phyloP scores from a whole-genome alignment of 305 asterid species.

The Fraxinus nigra region DNA sequence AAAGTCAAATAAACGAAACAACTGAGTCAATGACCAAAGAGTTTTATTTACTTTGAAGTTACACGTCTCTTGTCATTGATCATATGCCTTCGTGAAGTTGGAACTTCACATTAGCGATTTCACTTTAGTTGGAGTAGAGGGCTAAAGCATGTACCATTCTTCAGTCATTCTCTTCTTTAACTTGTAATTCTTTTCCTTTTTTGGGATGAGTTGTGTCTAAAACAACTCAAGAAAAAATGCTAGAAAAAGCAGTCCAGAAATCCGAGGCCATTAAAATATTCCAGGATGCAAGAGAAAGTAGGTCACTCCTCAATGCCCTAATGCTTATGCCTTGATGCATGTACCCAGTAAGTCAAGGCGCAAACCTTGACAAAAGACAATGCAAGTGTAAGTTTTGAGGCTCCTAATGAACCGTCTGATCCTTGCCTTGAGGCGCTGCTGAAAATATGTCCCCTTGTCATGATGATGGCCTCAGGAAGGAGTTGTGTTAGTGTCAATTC shows the following conservation, averaged over 20 bases:
- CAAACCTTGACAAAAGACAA: background rate
- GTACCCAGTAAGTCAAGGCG: background rate
- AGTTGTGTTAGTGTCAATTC: background rate
- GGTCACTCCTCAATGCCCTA: background rate
- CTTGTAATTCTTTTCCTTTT: background rate
- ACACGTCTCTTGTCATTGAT: background rate
- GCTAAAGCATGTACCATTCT: background rate
- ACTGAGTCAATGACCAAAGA: background rate
- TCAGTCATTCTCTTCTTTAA: background rate
- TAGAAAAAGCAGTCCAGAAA: background rate
- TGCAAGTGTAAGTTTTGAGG: background rate
- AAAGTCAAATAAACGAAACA: background rate
- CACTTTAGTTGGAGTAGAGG: background rate
- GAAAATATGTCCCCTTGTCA: background rate
- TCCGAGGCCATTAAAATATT: background rate
- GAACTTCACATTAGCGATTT: background rate
- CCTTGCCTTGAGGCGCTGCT: background rate
- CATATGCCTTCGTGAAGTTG: background rate
- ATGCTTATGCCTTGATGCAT: background rate
- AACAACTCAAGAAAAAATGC: background rate
- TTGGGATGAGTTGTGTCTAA: background rate
- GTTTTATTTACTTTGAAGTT: background rate
- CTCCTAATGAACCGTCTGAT: background rate
- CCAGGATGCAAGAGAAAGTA: background rate
- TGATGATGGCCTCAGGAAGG: background rate